Evolutionary conservation across 2,329 filamentous ascomycete genomes (phyloP).

Genomic region (Helminthosporium solani): DNA sequence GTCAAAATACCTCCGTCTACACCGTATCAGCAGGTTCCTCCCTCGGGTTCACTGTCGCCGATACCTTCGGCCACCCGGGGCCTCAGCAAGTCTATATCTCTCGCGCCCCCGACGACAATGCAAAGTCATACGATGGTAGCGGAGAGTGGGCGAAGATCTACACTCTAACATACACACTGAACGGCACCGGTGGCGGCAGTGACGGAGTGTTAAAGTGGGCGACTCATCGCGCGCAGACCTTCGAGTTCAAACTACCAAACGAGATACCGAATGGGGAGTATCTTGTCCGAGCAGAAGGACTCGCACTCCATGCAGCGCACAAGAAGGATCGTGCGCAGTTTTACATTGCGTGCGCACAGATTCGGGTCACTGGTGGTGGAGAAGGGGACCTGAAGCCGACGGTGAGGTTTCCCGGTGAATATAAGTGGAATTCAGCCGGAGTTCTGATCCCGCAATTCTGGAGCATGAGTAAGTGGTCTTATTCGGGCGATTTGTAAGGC

Average conservation of each 20-base stretch:
- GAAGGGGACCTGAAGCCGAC: conserved; percentile 29
- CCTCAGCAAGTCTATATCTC: conserved; percentile 32
- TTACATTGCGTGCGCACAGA: conserved; percentile 48
- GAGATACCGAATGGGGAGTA: conserved; percentile 45
- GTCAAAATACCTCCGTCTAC: conserved; percentile 25
- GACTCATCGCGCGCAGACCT: conserved; percentile 25
- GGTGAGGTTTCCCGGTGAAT: conserved; percentile 44
- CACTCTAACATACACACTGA: conserved; percentile 27
- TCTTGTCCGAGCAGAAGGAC: conserved; percentile 46
- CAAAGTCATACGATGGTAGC: conserved; percentile 21
- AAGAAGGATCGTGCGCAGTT: conserved; percentile 39
- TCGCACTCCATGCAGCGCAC: conserved; percentile 25
- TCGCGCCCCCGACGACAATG: conserved; percentile 16
- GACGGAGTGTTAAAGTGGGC: conserved; percentile 24
- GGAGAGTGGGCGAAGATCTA: conserved; percentile 32
- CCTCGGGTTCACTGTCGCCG: conserved; percentile 50
- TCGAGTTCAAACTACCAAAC: conserved; percentile 41
- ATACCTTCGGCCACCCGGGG: conserved; percentile 43
- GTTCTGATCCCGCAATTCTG: conserved; percentile 35
- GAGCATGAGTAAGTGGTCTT: conserved; percentile 5
- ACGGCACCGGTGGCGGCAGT: conserved; percentile 30
- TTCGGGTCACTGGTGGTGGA: conserved; percentile 40
- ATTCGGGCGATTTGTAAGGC: background rate
- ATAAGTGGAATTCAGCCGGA: conserved; percentile 27
- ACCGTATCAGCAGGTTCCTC: conserved; percentile 42